These are phyloP conservation scores for Multifurca ochricompacta DNA, from an alignment of 768 basidiomycete species.

Conservation along the genomic window DNA sequence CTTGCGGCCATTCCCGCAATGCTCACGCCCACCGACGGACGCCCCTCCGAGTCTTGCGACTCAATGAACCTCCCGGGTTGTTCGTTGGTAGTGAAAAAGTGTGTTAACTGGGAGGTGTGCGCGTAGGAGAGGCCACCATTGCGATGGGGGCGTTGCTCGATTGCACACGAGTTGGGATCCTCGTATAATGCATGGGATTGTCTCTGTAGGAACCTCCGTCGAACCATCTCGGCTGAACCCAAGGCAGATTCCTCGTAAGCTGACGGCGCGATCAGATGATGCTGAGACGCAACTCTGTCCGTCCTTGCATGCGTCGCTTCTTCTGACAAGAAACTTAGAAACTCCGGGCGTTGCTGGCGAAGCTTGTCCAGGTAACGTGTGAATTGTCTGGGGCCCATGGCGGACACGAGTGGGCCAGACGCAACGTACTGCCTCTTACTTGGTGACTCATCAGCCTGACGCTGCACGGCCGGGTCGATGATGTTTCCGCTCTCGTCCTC, in stretches of 20 bases:
- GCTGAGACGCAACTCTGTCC: not conserved
- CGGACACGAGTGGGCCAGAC: constrained; percentile 44
- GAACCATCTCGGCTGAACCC: constrained; percentile 17
- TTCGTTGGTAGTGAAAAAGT: constrained; percentile 40
- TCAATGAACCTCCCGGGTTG: constrained; percentile 48
- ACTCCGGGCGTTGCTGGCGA: constrained; percentile 47
- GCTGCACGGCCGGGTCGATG: not conserved
- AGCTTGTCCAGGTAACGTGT: constrained; percentile 50
- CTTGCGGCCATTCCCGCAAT: constrained; percentile 38
- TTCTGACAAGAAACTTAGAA: constrained; percentile 39
- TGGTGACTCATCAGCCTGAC: not conserved
- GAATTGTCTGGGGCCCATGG: constrained; percentile 57
- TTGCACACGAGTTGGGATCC: constrained; percentile 28
- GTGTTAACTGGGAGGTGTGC: constrained; percentile 45
- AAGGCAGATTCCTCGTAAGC: constrained; percentile 16
- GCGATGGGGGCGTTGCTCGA: constrained; percentile 60
- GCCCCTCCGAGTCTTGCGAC: not conserved
- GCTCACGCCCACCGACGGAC: constrained; percentile 27
- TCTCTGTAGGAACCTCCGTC: constrained; percentile 36
- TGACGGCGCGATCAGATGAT: constrained; percentile 2
- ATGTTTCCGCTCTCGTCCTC: constrained; percentile 1
- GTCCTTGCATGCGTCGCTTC: constrained; percentile 16
- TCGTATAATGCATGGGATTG: constrained; percentile 24
- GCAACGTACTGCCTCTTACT: constrained; percentile 5
- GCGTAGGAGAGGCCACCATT: constrained; percentile 57